These are phyloP conservation scores for Candida sithepensis DNA, from an alignment of 805 yeast genomes.

Conservation along the genomic window DNA sequence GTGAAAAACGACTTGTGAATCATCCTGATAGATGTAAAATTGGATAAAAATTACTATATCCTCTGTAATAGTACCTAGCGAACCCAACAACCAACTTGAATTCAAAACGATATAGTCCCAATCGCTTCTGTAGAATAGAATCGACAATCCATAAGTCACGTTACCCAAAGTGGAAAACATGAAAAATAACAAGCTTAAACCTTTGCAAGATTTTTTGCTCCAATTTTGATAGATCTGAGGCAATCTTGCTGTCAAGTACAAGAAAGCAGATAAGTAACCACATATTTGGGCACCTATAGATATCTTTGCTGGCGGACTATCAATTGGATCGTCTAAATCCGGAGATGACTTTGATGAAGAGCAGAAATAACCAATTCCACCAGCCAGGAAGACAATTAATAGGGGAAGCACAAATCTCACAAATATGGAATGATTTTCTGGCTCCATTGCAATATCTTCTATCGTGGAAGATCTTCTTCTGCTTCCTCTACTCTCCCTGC, in stretches of 20 bases:
- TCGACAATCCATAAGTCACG: conserved; percentile 71
- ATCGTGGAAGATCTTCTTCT: conserved; percentile 48
- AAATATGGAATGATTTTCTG: conserved; percentile 43
- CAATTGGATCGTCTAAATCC: conserved; percentile 15
- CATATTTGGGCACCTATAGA: conserved; percentile 57
- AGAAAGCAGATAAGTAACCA: conserved; percentile 65
- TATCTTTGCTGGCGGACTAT: conserved; percentile 27
- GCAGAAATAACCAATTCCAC: conserved; percentile 54
- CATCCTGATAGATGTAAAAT: conserved; percentile 55
- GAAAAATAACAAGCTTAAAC: conserved; percentile 80
- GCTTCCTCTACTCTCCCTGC: conserved; percentile 14
- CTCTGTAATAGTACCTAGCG: conserved; percentile 72
- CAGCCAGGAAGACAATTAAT: conserved; percentile 58
- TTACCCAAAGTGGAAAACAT: conserved; percentile 73
- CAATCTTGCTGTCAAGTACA: conserved; percentile 65
- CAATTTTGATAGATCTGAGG: conserved; percentile 88
- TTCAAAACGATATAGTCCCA: conserved; percentile 55
- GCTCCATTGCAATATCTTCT: conserved; percentile 47
- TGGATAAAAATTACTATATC: conserved; percentile 64
- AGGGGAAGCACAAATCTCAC: conserved; percentile 55
- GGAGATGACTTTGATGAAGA: conserved; percentile 29
- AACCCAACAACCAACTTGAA: conserved; percentile 75
- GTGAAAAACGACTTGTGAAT: conserved; percentile 4
- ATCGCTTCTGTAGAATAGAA: conserved; percentile 62
- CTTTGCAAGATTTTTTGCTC: conserved; percentile 73